phyloP scores from a whole-genome alignment of 495 filamentous ascomycete genomes.

The Pyrenopolyporus hunteri region DNA sequence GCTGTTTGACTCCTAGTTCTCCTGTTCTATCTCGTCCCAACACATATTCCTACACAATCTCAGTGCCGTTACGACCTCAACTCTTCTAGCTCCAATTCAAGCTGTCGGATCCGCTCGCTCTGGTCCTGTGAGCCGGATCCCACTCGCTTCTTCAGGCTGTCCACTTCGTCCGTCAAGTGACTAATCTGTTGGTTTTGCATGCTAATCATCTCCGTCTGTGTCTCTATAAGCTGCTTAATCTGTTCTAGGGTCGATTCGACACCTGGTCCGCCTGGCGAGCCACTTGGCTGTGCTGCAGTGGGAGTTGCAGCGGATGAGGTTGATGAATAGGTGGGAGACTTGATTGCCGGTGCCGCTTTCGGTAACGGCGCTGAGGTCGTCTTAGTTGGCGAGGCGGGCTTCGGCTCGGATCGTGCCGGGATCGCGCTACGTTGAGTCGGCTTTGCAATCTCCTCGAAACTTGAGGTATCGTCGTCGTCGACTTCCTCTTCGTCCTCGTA shows the following conservation, averaged over 20 bases:
- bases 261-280: conserved; percentile 31
- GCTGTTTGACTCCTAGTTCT: conserved; percentile 10
- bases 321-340: conserved; percentile 32
- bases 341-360: conserved; percentile 46
- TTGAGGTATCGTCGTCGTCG: conserved; percentile 70
- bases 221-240: conserved; percentile 69
- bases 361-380: conserved; percentile 43
- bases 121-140: conserved; percentile 63
- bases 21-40: conserved; percentile 21
- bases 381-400: conserved; percentile 44
- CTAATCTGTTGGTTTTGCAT: conserved; percentile 64
- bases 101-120: conserved; percentile 70
- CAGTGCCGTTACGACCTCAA: conserved; percentile 44
- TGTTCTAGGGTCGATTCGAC: conserved; percentile 59
- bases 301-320: conserved; percentile 30
- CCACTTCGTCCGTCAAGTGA: conserved; percentile 69
- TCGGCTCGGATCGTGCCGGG: conserved; percentile 42
- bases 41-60: conserved; percentile 15
- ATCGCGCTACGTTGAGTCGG: conserved; percentile 47
- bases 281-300: conserved; percentile 16
- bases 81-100: conserved; percentile 72
- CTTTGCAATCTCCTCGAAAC: conserved; percentile 83
- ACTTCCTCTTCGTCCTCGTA: conserved; percentile 75
- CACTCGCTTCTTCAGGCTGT: conserved; percentile 69
- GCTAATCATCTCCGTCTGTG: conserved; percentile 66